Evolutionary conservation across 1,284 basidiomycete genomes (phyloP), one percentile per base, ranked within the genome.

Genomic region (Phylloboletellus chloephorus): DNA sequence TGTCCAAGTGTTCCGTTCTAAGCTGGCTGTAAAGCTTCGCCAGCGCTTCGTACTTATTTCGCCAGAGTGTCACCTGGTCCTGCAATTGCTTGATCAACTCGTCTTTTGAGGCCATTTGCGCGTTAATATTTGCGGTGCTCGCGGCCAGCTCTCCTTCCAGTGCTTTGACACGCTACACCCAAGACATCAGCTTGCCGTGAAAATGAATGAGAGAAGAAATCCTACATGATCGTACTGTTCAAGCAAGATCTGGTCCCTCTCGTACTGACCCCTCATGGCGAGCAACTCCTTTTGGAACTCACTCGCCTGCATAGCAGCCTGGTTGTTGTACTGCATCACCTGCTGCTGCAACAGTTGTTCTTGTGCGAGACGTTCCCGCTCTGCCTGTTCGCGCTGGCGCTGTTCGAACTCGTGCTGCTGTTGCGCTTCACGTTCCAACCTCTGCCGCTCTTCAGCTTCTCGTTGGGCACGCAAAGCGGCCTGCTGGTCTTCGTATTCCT

Each of bases 11-110:
- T 64, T 98, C 96, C 23, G 89, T 87, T 32, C 96, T 88, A 9
- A 99, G 79, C 64, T 98, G 96, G 54, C 92, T 96, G 73, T 99
- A 99, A 7, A 99, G 78, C 66, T 98, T 99, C 33, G 96, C 96
- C 43, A 99, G 75, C 0, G 95, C 91, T 66, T 99, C 96, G 66
- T 98, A 99, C 68, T 99, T 99, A 72, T 93, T 94, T 48, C 92
- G 85, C 96, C 96, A 99, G 16, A 96, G 70, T 6, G 82, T 88
- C 48, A 97, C 93, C 67, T 99, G 96, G 60, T 96, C 91, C 64
- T 98, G 95, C 10, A 99, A 78, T 63, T 96, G 92, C 59, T 83
- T 84, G 61, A 98, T 92, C 56, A 98, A 72, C 20, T 98, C 93
- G 60, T 99, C 96, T 67, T 98, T 98, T 37, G 89, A 86, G 41